Evolutionary conservation across 345 rosid species (phyloP), one percentile per base, ranked within the genome.

Genomic region (Linum usitatissimum): DNA sequence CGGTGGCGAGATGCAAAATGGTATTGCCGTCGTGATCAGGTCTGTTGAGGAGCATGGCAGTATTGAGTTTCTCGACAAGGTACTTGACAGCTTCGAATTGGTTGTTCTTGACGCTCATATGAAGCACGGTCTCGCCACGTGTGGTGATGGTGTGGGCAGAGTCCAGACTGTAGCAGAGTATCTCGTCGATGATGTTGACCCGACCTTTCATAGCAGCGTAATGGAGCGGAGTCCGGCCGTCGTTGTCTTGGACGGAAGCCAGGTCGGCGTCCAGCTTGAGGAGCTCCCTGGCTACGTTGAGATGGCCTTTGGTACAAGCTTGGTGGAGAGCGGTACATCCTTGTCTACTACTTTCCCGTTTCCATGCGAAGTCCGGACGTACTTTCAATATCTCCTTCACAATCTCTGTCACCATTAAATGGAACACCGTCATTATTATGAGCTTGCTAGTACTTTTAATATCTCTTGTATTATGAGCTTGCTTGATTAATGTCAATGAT

Each of bases 161-260:
- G 40, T 75, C 78, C 9, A 70, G 70, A 48, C 65, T 70, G 7
- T 36, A 15, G 3, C 74, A 75, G 6, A 84, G 55, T 40, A 84
- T 67, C 71, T 78, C 82, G 48, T 78, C 77, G 36, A 80, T 57
- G 65, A 82, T 71, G 18, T n/a, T 68, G 0, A 81, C 77, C 3
- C 75, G 68, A n/a, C 90, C 90, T 70, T 66, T 78, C 28, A 68
- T 66, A 6, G 79, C 82, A 1, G 90, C 85, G 59, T 71, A 65
- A 54, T 80, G 86, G 39, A 82, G 75, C 10, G 90, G 82, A 3
- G 83, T 72, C 17, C 82, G 69, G 31, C 90, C 90, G 1, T 71
- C 57, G 18, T 73, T 66, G 70, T 78, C 80, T 38, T 68, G 71
- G 1, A 64, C 63, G 42, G 68, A 60, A 38, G 76, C 71, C 53